Evolutionary conservation across 164 flowering plant species (phyloP), one percentile per base, ranked within the genome.

Genomic region (Stephania cephalantha): DNA sequence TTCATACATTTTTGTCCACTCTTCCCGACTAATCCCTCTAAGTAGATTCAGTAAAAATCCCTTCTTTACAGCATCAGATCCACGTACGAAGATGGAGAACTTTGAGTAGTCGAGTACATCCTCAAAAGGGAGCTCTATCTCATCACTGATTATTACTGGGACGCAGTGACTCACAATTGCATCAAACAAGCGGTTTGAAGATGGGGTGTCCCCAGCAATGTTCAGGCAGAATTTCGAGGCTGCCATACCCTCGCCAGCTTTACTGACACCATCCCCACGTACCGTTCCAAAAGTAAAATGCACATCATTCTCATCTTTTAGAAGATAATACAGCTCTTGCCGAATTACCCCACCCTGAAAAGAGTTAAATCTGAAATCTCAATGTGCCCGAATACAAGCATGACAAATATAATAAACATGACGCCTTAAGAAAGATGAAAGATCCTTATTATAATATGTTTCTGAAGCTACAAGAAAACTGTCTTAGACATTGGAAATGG

Each of bases 121-220:
- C 82, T 95, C 99, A 77, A 82, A 95, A 46, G 99, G 98, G 31
- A 95, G 91, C 81, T 95, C 98, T 71, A 95, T 93, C 44, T 91
- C 88, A 70, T 93, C 98, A 72, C 99, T 95, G 12, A 93, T 85
- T 35, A 95, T 90, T 63, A 95, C 97, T 30, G 97, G 98, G 69
- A 95, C 87, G 71, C 99, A 90, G 69, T 88, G 97, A 83, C 93
- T 95, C 6, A 81, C 91, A 42, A 95, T 93, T 61, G 97, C 90
- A 79, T 95, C 98, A 75, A 93, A 95, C 3, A 95, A 93, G 61
- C 95, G 92, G 77, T 93, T 93, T 1, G 99, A 93, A 7, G 98
- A 91, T n/a, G 99, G 97, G 55, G 97, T 93, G 81, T 93, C 98
- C 46, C 99, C 99, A 15, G 95, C 98, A 29, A 93, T 89, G 71